Evolutionary conservation across 1,139 yeast genomes (phyloP).

Genomic region (Pichia sp.): DNA sequence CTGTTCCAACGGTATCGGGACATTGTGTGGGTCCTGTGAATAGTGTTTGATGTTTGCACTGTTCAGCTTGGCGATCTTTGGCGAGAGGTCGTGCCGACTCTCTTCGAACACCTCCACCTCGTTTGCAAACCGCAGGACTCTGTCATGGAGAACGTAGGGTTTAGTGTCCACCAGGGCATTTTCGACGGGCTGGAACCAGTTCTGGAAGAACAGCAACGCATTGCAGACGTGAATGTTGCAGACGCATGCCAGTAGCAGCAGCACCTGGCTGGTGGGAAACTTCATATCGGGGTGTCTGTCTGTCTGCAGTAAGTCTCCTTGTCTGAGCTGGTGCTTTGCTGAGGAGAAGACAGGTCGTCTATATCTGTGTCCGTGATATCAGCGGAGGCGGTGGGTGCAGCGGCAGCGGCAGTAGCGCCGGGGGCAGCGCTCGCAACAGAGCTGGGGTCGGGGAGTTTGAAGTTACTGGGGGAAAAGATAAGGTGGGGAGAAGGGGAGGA

Average conservation of each 20-base stretch:
- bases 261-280: neutral
- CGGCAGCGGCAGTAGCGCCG: too few relatives aligned
- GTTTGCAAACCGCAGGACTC: neutral
- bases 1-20: slow-evolving; percentile 22
- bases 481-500: too few relatives aligned
- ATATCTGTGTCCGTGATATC: too few relatives aligned
- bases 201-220: neutral
- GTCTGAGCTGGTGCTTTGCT: too few relatives aligned
- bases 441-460: too few relatives aligned
- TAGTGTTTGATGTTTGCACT: slow-evolving; percentile 7
- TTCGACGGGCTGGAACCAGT: neutral
- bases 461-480: too few relatives aligned
- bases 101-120: slow-evolving; percentile 3
- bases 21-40: slow-evolving; percentile 1
- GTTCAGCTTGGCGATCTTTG: neutral
- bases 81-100: neutral
- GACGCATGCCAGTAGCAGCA: neutral
- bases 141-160: neutral
- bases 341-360: neutral
- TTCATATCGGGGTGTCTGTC: neutral
- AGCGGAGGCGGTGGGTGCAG: too few relatives aligned
- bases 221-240: neutral
- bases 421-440: too few relatives aligned
- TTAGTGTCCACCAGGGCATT: neutral
- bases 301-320: too few relatives aligned